Base-by-base conservation (phyloP, 208 protist genomes). In the Trichomonas vaginalis region DNA sequence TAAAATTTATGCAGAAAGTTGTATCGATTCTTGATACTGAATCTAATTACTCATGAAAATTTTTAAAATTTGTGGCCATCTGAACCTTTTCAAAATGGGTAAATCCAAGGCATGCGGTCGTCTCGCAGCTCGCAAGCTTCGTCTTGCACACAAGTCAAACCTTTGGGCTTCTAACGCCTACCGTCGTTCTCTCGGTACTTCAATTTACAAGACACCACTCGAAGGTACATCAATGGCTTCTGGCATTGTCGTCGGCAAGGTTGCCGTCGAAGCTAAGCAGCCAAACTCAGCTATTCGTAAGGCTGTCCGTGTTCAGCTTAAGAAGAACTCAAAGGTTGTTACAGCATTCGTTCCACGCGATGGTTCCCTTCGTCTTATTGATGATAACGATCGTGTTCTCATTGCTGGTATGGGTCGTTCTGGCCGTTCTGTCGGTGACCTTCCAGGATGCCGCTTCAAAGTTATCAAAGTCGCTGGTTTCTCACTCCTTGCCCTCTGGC, bases 281-380 rank as follows among this genome's bases (percentile, higher is more conserved):
- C 99, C 99, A 96, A 99, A 99, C 98, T 99, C 99, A 96, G 99
- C 99, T 95, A 99, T 99, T 97, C 99, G 99, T 98, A 99, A 99
- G 98, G 99, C 99, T 97, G 99, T 99, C 87, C 98, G 99, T 97
- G 99, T 99, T 96, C 99, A 99, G 98, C 98, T 99, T 79, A 99
- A 99, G 98, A 99, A 99, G 98, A 99, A 99, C 98, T 98, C 98
- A 96, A 99, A 99, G 98, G 99, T 99, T 97, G 99, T 99, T 97
- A 98, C 99, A 95, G 99, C 99, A 96, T 99, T 99, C 98, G 99
- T 99, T 62, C 99, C 99, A 96, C 97, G 98, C 87, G 99, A 99
- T 97, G 99, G 99, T 98, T 99, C 98, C 97, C 97, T 99, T 15
- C 98, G 99, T 98, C 99, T 99, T 97, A 98, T 99, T 95, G 98